Conservation (phyloP, 148 eudicot species). For the Amaranthus hypochondriacus region DNA sequence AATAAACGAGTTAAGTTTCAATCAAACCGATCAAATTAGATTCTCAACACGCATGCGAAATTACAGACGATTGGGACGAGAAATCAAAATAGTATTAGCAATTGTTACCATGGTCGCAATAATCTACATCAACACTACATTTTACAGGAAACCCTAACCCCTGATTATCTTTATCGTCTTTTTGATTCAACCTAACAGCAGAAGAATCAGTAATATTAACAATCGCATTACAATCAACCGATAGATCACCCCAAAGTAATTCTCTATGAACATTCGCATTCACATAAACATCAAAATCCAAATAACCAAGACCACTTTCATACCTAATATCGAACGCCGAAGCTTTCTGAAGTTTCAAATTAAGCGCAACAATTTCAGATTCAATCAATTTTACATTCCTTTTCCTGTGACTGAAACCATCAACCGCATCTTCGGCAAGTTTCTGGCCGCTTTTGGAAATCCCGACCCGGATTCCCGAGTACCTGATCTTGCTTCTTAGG, state of each 20-base stretch:
- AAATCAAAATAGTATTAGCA: no score
- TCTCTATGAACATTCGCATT: neutral
- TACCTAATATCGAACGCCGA: neutral
- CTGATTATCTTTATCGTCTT: no score
- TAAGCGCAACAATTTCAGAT: neutral
- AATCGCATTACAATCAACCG: conserved; percentile 1
- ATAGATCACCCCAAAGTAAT: neutral
- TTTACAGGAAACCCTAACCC: no score
- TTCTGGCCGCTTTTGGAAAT: conserved; percentile 1
- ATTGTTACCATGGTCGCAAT: no score
- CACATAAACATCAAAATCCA: neutral
- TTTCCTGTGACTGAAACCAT: neutral
- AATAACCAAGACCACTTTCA: conserved; percentile 9
- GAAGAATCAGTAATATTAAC: neutral
- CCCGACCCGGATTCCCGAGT: neutral
- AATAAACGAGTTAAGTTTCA: no score
- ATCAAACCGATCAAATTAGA: no score
- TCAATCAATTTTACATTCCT: neutral
- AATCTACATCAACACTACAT: no score
- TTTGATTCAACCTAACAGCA: no score
- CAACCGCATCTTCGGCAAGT: neutral
- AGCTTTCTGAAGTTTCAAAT: neutral
- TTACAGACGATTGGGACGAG: no score
- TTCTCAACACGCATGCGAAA: no score
- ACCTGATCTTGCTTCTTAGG: neutral